phyloP scores from a whole-genome alignment of 805 yeast species.

The Cyberlindnera meyerae region DNA sequence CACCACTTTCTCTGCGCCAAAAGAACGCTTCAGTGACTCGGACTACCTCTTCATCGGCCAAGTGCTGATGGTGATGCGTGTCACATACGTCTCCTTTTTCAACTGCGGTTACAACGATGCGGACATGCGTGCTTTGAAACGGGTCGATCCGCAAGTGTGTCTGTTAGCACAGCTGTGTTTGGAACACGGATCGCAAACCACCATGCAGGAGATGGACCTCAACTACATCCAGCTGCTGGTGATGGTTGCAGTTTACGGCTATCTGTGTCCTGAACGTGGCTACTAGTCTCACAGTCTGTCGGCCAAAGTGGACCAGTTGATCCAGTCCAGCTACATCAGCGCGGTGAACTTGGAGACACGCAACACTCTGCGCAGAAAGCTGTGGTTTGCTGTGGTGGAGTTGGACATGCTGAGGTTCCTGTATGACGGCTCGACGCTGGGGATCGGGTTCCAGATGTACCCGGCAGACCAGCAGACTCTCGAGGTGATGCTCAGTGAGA shows the following conservation, averaged over 20 bases:
- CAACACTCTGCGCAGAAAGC: slow-evolving; percentile 2
- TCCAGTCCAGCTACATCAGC: slow-evolving; percentile 1
- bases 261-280: no score
- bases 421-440: slow-evolving; percentile 17
- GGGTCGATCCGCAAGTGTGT: slow-evolving; percentile 8
- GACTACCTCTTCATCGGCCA: slow-evolving; percentile 17
- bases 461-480: slow-evolving; percentile 6
- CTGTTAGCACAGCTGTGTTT: slow-evolving; percentile 14
- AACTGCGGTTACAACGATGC: slow-evolving; percentile 16
- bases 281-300: no score
- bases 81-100: slow-evolving; percentile 14
- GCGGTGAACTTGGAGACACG: slow-evolving; percentile 2
- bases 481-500: slow-evolving; percentile 4
- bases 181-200: slow-evolving; percentile 9
- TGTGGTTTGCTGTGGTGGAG: slow-evolving; percentile 13
- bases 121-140: slow-evolving; percentile 4
- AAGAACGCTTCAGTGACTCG: slow-evolving; percentile 1
- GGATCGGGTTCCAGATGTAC: slow-evolving; percentile 7
- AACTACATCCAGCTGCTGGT: slow-evolving; percentile 6
- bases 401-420: slow-evolving; percentile 14
- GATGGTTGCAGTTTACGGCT: slow-evolving; percentile 1
- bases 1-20: slow-evolving; percentile 7
- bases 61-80: slow-evolving; percentile 14
- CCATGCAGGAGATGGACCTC: slow-evolving; percentile 5
- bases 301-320: no score